Evolutionary conservation across 2,329 filamentous ascomycete species (phyloP).

Genomic region (Stemphylium vesicarium): DNA sequence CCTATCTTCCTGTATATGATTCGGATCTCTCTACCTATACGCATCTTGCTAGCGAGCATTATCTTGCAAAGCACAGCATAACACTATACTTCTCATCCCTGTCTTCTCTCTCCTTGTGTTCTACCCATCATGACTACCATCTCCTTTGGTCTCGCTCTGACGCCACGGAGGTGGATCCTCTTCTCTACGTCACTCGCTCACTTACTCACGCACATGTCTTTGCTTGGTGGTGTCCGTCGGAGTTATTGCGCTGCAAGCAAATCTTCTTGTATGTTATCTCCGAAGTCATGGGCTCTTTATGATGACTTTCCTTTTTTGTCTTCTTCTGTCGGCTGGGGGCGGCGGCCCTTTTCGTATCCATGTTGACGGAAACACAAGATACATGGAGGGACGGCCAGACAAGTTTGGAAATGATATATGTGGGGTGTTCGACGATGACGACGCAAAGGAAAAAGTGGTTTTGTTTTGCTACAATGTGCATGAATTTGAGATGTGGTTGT

Average conservation of each 20-base stretch:
- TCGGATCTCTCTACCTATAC: slow-evolving; percentile 23
- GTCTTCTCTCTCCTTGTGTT: slow-evolving; percentile 6
- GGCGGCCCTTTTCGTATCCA: too few relatives aligned
- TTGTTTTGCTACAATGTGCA: too few relatives aligned
- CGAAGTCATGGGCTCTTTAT: too few relatives aligned
- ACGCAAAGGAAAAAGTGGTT: too few relatives aligned
- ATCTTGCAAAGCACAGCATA: slow-evolving; percentile 22
- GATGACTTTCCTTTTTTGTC: neutral
- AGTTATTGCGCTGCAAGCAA: slow-evolving; percentile 1
- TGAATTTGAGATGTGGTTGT: too few relatives aligned
- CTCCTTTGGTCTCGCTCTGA: neutral
- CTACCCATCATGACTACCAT: slow-evolving; percentile 14
- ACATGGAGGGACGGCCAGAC: too few relatives aligned
- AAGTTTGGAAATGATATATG: too few relatives aligned
- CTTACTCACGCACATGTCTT: neutral
- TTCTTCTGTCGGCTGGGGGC: neutral
- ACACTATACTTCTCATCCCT: slow-evolving; percentile 20
- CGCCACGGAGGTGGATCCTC: neutral
- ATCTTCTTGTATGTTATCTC: slow-evolving; percentile 4
- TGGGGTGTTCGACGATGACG: too few relatives aligned
- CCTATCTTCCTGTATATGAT: slow-evolving; percentile 37
- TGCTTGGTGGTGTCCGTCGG: slow-evolving; percentile 9
- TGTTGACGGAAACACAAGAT: too few relatives aligned
- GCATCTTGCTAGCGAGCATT: slow-evolving; percentile 25
- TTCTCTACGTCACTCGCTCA: slow-evolving; percentile 9